Conservation (phyloP, 1,284 basidiomycete species). For the Mrakiaceae sp. region DNA sequence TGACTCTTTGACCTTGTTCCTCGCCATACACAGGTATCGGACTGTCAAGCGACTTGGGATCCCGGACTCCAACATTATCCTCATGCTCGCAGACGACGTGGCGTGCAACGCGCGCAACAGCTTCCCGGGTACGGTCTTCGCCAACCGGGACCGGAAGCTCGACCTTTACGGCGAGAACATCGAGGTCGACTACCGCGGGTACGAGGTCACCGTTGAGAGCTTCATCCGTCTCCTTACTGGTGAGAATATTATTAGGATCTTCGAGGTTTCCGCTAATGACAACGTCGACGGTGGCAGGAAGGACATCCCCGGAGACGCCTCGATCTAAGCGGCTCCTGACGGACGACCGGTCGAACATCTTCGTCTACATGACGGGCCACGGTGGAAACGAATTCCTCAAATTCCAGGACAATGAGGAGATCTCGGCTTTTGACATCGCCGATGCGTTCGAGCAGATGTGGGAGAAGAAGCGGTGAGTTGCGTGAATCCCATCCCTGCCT, state of each 20-base stretch:
- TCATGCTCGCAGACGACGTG: constrained; percentile 96
- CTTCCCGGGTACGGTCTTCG: constrained; percentile 84
- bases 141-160: constrained; percentile 60
- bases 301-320: constrained; percentile 55
- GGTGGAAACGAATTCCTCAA: constrained; percentile 97
- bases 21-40: constrained; percentile 57
- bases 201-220: constrained; percentile 95
- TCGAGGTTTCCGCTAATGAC: too few relatives aligned
- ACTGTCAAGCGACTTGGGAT: constrained; percentile 97
- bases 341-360: constrained; percentile 87
- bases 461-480: constrained; percentile 74
- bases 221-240: constrained; percentile 84
- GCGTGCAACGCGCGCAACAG: constrained; percentile 89
- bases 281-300: too few relatives aligned
- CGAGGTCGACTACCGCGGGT: constrained; percentile 95
- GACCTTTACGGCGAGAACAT: constrained; percentile 95
- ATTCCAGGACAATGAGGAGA: constrained; percentile 98
- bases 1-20: neutral
- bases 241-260: constrained; percentile 29
- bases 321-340: constrained; percentile 82
- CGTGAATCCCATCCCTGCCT: neutral
- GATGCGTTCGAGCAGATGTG: constrained; percentile 98
- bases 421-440: constrained; percentile 87
- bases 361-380: constrained; percentile 97
- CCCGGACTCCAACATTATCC: constrained; percentile 94